phyloP scores from a whole-genome alignment of 2,329 filamentous ascomycete species.

The Phaeophleospora eucalypticola region DNA sequence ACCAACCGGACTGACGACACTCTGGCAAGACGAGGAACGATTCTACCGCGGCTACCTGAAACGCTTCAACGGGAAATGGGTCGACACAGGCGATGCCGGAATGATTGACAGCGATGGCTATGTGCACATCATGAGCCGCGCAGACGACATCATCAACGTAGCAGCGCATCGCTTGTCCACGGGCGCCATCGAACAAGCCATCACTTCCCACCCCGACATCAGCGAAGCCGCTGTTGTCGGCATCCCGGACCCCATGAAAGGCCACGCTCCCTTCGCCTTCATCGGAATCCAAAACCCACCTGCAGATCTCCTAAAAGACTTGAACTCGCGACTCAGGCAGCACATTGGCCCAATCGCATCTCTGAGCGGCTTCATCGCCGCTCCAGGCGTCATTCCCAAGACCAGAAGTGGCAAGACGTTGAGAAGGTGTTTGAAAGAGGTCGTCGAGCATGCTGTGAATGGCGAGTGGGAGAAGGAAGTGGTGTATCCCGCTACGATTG shows the following conservation, averaged over 20 bases:
- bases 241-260: conserved; percentile 81
- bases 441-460: conserved; percentile 76
- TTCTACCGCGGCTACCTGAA: conserved; percentile 84
- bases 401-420: conserved; percentile 90
- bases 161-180: conserved; percentile 88
- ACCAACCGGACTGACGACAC: conserved; percentile 77
- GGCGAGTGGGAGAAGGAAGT: conserved; percentile 70
- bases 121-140: conserved; percentile 55
- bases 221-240: conserved; percentile 83
- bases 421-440: conserved; percentile 72
- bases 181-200: conserved; percentile 84
- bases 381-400: conserved; percentile 83
- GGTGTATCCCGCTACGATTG: conserved; percentile 75
- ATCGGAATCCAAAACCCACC: conserved; percentile 59
- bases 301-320: conserved; percentile 53
- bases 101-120: conserved; percentile 73
- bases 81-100: conserved; percentile 89
- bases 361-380: conserved; percentile 80
- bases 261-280: conserved; percentile 88
- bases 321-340: conserved; percentile 67
- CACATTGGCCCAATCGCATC: conserved; percentile 86
- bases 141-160: conserved; percentile 93
- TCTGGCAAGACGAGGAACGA: conserved; percentile 80
- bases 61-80: conserved; percentile 74
- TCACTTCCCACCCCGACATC: conserved; percentile 72